These are phyloP conservation scores for Aspergillus cavernicola DNA, from an alignment of 495 filamentous ascomycete species.

Conservation along the genomic window DNA sequence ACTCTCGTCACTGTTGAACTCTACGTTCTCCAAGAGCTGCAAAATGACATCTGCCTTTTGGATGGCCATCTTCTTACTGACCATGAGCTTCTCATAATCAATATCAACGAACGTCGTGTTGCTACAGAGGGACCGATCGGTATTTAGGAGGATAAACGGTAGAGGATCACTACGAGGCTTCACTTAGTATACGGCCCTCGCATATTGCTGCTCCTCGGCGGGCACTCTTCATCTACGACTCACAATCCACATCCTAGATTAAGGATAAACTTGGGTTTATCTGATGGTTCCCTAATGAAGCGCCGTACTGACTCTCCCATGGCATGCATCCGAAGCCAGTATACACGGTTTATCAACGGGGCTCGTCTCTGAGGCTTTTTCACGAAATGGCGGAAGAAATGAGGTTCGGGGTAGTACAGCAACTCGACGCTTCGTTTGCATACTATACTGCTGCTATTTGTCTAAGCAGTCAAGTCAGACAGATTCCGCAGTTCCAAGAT, in stretches of 20 bases:
- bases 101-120: slow-evolving; percentile 75
- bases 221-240: slow-evolving; percentile 37
- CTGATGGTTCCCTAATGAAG: slow-evolving; percentile 60
- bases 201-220: background rate
- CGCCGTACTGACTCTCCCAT: slow-evolving; percentile 67
- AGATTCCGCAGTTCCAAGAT: background rate
- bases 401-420: slow-evolving; percentile 71
- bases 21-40: slow-evolving; percentile 45
- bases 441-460: slow-evolving; percentile 85
- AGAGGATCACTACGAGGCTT: slow-evolving; percentile 67
- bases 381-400: slow-evolving; percentile 85
- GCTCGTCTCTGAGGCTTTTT: slow-evolving; percentile 74
- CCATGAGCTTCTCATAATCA: slow-evolving; percentile 79
- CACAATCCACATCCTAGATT: slow-evolving; percentile 92
- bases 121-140: slow-evolving; percentile 52
- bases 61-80: slow-evolving; percentile 67
- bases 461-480: slow-evolving; percentile 44
- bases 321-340: slow-evolving; percentile 79
- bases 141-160: slow-evolving; percentile 76
- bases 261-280: slow-evolving; percentile 68
- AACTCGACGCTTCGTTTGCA: slow-evolving; percentile 87
- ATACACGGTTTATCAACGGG: slow-evolving; percentile 83
- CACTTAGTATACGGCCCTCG: slow-evolving; percentile 25
- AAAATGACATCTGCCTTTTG: slow-evolving; percentile 55
- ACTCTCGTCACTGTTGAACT: slow-evolving; percentile 39